Conservation (phyloP, 768 basidiomycete genomes). For the Obba rivulosa region DNA sequence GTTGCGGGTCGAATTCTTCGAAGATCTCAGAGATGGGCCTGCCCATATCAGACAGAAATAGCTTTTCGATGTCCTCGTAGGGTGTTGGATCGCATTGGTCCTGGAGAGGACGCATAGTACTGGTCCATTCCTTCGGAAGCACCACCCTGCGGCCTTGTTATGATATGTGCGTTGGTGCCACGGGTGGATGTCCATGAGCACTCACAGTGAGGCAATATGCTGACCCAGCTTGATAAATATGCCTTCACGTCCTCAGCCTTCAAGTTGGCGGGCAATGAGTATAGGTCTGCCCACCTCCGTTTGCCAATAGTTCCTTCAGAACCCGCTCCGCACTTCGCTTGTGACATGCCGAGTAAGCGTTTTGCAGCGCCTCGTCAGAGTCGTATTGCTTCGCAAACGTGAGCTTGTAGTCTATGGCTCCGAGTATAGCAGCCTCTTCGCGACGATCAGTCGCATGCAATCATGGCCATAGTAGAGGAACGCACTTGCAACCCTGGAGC, state of each 20-base stretch:
- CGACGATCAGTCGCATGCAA: constrained; percentile 11
- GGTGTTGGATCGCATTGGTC: constrained; percentile 92
- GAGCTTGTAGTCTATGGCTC: constrained; percentile 68
- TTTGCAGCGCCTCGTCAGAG: constrained; percentile 42
- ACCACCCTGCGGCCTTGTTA: constrained; percentile 34
- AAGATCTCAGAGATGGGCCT: constrained; percentile 68
- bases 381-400: constrained; percentile 52
- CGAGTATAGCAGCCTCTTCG: constrained; percentile 54
- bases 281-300: constrained; percentile 58
- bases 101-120: constrained; percentile 60
- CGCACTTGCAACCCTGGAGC: constrained; percentile 70
- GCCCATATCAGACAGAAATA: constrained; percentile 81
- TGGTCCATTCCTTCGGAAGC: constrained; percentile 61
- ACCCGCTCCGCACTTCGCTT: constrained; percentile 75
- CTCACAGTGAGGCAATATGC: constrained; percentile 68
- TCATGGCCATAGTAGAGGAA: constrained; percentile 17
- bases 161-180: constrained; percentile 17
- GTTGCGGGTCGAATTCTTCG: constrained; percentile 76
- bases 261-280: not conserved
- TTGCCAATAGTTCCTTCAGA: constrained; percentile 77
- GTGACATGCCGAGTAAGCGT: constrained; percentile 76
- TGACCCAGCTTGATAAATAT: constrained; percentile 91
- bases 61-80: constrained; percentile 65
- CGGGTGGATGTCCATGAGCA: constrained; percentile 6
- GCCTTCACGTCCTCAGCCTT: constrained; percentile 31